These are phyloP conservation scores for Neurospora hispaniola DNA, from an alignment of 495 filamentous ascomycete species.

Conservation along the genomic window DNA sequence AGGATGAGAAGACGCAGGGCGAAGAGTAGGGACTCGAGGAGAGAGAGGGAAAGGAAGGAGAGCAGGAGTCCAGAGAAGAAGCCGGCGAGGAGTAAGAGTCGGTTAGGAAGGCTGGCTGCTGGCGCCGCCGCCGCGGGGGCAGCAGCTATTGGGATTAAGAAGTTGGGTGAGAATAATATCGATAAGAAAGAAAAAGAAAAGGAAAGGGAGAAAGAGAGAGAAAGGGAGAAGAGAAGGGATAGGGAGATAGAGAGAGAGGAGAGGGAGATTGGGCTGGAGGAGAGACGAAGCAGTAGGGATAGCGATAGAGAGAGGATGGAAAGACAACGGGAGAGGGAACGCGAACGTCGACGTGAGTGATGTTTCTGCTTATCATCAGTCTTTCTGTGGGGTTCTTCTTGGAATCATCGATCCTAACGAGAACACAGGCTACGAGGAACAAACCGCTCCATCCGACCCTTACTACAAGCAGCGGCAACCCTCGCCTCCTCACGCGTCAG, in stretches of 20 bases:
- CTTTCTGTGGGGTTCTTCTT: neutral
- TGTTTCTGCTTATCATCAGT: neutral
- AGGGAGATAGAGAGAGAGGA: constrained; percentile 10
- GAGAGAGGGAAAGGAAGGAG: constrained; percentile 19
- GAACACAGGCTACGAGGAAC: constrained; percentile 31
- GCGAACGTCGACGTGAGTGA: constrained; percentile 27
- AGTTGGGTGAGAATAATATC: constrained; percentile 44
- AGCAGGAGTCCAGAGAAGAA: constrained; percentile 29
- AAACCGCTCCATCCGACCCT: constrained; percentile 21
- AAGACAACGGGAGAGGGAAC: constrained; percentile 27
- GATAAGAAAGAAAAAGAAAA: constrained; percentile 10
- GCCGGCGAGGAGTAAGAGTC: constrained; percentile 42
- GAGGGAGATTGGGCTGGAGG: neutral
- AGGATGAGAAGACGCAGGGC: constrained; percentile 35
- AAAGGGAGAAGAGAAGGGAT: constrained; percentile 11
- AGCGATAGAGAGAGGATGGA: constrained; percentile 5
- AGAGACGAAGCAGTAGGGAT: constrained; percentile 1
- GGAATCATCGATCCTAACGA: constrained; percentile 5
- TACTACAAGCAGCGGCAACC: constrained; percentile 28
- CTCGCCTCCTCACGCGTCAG: constrained; percentile 43
- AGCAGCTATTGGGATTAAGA: constrained; percentile 67
- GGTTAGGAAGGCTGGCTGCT: constrained; percentile 53
- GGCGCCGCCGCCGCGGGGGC: constrained; percentile 61
- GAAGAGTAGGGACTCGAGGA: constrained; percentile 25
- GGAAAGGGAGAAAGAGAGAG: constrained; percentile 8